Conservation (phyloP, 208 protist species). For the Porcisia hertigi region DNA sequence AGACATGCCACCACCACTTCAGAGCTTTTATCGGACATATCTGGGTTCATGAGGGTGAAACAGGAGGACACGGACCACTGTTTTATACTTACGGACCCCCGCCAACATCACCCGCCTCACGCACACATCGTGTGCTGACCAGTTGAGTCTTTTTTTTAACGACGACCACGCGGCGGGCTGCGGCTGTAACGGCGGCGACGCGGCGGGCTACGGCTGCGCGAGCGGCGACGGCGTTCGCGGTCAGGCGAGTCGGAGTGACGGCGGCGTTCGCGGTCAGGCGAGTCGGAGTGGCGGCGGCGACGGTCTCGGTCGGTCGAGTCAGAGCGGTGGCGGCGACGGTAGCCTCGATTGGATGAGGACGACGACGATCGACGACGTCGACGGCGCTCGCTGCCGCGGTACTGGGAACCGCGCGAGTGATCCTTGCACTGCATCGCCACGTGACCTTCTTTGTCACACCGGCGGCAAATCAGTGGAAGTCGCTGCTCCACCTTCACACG, state of each 20-base stretch:
- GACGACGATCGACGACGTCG: constrained; percentile 33
- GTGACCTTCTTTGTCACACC: constrained; percentile 71
- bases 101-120: background rate
- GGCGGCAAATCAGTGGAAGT: constrained; percentile 56
- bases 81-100: background rate
- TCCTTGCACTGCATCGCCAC: constrained; percentile 51
- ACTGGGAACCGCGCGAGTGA: constrained; percentile 5
- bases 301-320: constrained; percentile 22
- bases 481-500: constrained; percentile 46
- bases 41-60: background rate
- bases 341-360: constrained; percentile 18
- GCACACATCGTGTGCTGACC: background rate
- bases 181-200: constrained; percentile 35
- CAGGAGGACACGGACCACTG: background rate
- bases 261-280: constrained; percentile 17
- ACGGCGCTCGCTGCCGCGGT: constrained; percentile 32
- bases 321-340: constrained; percentile 36
- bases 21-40: background rate
- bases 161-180: constrained; percentile 21
- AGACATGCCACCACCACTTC: too few species aligned
- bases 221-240: constrained; percentile 29
- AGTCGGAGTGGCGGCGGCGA: constrained; percentile 26
- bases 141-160: background rate
- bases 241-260: constrained; percentile 14
- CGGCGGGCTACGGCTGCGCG: constrained; percentile 38